Evolutionary conservation across 192 early-diverging fungal genomes (phyloP), one percentile per base, ranked within the genome.

Genomic region (Polychytrium aggregatum): DNA sequence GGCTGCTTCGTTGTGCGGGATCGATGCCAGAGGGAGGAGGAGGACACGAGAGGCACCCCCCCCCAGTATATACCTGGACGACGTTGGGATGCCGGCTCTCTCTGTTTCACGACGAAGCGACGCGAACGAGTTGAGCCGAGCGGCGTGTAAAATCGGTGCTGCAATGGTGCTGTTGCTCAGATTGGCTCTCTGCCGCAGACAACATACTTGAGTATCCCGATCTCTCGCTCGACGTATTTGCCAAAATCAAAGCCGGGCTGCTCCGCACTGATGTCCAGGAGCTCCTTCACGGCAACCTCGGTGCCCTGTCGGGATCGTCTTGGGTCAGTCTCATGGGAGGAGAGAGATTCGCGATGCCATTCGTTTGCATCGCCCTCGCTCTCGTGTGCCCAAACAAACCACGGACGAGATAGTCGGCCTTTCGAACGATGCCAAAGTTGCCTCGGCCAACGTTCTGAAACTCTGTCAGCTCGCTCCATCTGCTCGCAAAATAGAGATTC

Each of bases 241-340:
- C 61, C 35, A 25, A 69, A 10, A 41, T 69, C 59, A 37, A 61
- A 62, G 11, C 46, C 41, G 1, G 54, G 44, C 30, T 64, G 54
- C 21, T 56, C 56, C n/a, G n/a, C n/a, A 20, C 53, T 21, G 33
- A 68, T 59, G 40, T 68, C 66, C n/a, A 64, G 41, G 53, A 69
- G 64, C 42, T 55, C 52, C 45, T 69, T 69, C 22, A 69, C 58
- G n/a, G 67, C 67, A 31, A 69, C 67, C 6, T 69, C 67, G 5
- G 67, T 69, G 43, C 67, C 67, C 50, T n/a, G n/a, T n/a, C n/a
- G n/a, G n/a, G n/a, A n/a, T n/a, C n/a, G n/a, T n/a, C n/a, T n/a
- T n/a, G n/a, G n/a, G n/a, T n/a, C n/a, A n/a, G n/a, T n/a, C n/a
- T n/a, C n/a, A n/a, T n/a, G n/a, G n/a, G n/a, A n/a, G n/a, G n/a